phyloP scores from a whole-genome alignment of 2,329 filamentous ascomycete genomes.

The Cladosporium colombiae region DNA sequence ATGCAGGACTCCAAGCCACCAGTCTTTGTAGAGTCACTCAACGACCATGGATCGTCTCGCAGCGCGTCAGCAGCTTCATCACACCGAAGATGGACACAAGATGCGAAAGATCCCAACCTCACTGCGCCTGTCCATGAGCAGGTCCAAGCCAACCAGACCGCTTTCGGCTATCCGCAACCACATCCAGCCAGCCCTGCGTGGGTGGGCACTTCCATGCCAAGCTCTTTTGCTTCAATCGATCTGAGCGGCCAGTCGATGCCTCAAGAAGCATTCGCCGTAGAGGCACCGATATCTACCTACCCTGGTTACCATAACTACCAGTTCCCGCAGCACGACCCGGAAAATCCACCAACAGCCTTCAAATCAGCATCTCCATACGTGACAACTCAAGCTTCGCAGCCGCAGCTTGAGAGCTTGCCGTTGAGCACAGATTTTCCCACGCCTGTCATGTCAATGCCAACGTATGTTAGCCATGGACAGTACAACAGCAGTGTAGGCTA shows the following conservation, averaged over 20 bases:
- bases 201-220: not conserved
- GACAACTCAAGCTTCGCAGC: constrained; percentile 25
- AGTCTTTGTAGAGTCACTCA: not conserved
- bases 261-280: not conserved
- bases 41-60: not conserved
- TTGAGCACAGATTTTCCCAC: not conserved
- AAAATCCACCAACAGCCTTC: not conserved
- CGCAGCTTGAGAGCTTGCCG: constrained; percentile 26
- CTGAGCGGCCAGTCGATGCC: not conserved
- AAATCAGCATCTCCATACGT: not conserved
- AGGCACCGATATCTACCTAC: not conserved
- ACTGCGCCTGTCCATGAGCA: not conserved
- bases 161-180: not conserved
- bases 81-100: not conserved
- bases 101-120: not conserved
- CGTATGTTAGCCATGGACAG: not conserved
- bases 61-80: not conserved
- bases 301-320: constrained; percentile 3
- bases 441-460: not conserved
- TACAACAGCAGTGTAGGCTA: not conserved
- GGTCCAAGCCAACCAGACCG: not conserved
- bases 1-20: constrained; percentile 9
- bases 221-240: not conserved
- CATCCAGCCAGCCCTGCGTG: not conserved
- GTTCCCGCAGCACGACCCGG: not conserved